A percentile compares a stretch with the other conserved stretches of the same genome.
These are phyloP conservation scores for Pythium myriotylum DNA, from an alignment of 352 stramenopile genomes.

Conservation along the genomic window DNA sequence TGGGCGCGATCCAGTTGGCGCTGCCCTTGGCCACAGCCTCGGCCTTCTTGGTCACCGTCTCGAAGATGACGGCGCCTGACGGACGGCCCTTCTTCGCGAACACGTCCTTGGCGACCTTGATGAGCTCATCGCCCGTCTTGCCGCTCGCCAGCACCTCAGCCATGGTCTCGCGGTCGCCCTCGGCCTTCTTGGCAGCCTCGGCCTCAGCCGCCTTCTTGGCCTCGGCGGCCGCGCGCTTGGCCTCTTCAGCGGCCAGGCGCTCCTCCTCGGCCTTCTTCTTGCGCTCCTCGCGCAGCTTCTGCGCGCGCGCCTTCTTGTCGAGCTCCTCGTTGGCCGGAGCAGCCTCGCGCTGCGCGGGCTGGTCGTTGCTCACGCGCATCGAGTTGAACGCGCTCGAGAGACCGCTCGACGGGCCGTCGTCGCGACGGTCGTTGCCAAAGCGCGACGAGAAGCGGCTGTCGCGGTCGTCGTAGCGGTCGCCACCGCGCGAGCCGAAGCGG, in stretches of 20 bases:
- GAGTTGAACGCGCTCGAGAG: conserved; percentile 46
- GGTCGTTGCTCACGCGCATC: conserved; percentile 46
- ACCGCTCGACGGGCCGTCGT: conserved; percentile 33
- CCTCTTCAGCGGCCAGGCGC: conserved; percentile 57
- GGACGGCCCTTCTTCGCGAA: conserved; percentile 51
- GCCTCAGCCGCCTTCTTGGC: conserved; percentile 50
- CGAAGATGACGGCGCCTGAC: conserved; percentile 54
- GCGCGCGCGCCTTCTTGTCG: conserved; percentile 60
- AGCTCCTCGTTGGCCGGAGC: conserved; percentile 19
- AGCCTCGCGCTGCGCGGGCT: conserved; percentile 4
- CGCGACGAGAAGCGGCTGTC: conserved; percentile 23
- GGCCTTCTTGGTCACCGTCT: conserved; percentile 48
- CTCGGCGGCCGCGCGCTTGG: conserved; percentile 60
- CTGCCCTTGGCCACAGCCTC: conserved; percentile 75
- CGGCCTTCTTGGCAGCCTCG: conserved; percentile 47
- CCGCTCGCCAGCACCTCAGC: conserved; percentile 58
- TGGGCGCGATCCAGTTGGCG: conserved; percentile 77
- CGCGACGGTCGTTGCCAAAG: conserved; percentile 34
- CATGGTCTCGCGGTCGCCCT: conserved; percentile 57
- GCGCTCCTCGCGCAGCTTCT: conserved; percentile 74
- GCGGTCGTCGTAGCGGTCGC: conserved; percentile 26
- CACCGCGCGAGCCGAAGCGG: conserved; percentile 27
- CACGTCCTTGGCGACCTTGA: conserved; percentile 48
- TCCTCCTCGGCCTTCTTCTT: conserved; percentile 86
- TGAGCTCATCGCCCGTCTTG: conserved; percentile 72